A percentile compares a stretch with the other conserved stretches of the same genome.
Conservation (phyloP, 169 alveolate species). For the Plasmodium billcollinsi region DNA sequence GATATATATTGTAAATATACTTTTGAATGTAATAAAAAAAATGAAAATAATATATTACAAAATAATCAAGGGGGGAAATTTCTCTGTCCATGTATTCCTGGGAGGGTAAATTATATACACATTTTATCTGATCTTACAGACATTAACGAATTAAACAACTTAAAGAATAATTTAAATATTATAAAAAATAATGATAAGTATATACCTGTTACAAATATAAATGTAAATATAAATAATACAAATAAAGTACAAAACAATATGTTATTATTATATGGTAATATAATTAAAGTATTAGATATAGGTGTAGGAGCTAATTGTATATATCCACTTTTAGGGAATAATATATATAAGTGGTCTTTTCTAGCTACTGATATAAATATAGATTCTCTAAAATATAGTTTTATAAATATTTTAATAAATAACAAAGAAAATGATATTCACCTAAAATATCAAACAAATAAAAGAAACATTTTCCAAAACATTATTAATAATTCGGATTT, state of each 20-base stretch:
- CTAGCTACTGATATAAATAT: conserved; percentile 76
- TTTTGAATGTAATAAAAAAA: not conserved
- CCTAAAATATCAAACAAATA: conserved; percentile 75
- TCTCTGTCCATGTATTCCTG: conserved; percentile 85
- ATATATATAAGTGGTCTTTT: conserved; percentile 83
- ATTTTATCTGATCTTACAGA: conserved; percentile 75
- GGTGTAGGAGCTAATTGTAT: conserved; percentile 88
- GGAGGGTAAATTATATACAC: conserved; percentile 83
- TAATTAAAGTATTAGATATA: conserved; percentile 81
- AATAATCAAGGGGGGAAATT: conserved; percentile 1
- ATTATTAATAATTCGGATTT: conserved; percentile 42
- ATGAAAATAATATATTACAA: not conserved
- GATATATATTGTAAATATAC: not conserved
- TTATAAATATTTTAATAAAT: conserved; percentile 43
- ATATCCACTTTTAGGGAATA: conserved; percentile 83
- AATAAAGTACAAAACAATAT: not conserved
- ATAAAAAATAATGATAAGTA: not conserved
- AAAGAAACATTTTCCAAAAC: conserved; percentile 35
- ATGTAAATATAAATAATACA: not conserved
- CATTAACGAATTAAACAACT: not conserved
- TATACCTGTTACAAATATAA: not conserved
- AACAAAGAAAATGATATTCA: conserved; percentile 37
- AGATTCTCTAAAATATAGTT: conserved; percentile 33
- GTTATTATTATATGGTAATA: conserved; percentile 43
- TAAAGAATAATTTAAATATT: not conserved